A percentile compares a stretch with the other conserved stretches of the same genome.
Conservation (phyloP, 23 red algal species). For the Agarophyton chilense region DNA sequence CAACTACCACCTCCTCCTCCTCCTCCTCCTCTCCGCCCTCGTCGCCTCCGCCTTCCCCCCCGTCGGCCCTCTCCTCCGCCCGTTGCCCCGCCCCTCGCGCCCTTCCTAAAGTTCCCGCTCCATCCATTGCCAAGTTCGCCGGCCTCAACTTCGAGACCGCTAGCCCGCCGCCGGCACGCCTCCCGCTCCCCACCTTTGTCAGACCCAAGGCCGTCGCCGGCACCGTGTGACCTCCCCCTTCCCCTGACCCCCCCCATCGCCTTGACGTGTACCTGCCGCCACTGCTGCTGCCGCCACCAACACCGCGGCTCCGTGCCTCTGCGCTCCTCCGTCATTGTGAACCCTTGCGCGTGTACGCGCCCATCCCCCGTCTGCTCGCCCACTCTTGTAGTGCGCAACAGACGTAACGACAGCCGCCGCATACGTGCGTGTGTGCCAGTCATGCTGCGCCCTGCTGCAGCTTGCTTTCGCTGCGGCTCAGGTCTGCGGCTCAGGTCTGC, state of each 20-base stretch:
- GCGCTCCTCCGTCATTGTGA: no score
- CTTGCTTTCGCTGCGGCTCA: no score
- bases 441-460: no score
- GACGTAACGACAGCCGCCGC: no score
- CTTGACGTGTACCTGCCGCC: neutral
- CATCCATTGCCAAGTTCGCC: neutral
- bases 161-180: slow-evolving; percentile 20
- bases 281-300: neutral
- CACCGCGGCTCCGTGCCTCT: neutral
- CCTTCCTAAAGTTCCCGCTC: neutral
- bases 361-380: no score
- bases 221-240: neutral
- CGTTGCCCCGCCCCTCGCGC: neutral
- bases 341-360: no score
- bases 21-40: neutral
- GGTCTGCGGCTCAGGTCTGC: no score
- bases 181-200: slow-evolving; percentile 45
- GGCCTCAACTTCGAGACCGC: slow-evolving; percentile 44
- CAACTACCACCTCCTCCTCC: neutral
- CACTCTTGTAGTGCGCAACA: no score
- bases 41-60: neutral
- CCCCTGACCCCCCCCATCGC: neutral
- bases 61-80: neutral
- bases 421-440: no score
- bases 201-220: neutral